Evolutionary conservation across 345 rosid species (phyloP), one percentile per base, ranked within the genome.

Genomic region (Passiflora organensis): DNA sequence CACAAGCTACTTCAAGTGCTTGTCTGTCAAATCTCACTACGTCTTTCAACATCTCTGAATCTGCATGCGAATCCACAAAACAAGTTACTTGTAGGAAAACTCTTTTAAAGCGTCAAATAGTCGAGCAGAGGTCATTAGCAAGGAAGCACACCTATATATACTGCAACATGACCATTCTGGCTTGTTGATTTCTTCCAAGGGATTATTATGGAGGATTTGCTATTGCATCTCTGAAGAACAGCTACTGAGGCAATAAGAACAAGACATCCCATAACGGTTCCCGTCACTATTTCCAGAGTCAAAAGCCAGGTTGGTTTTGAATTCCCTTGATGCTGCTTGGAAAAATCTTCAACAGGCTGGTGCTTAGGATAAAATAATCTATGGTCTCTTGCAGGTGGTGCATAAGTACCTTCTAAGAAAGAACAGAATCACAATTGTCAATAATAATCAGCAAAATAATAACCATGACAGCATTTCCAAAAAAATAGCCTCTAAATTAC

Each of bases 1-100:
- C 99, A 66, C 97, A 94, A 34, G 99, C 97, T 55, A 85, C 87
- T 79, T 94, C 99, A 55, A 94, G 96, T 60, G 87, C 97, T 75
- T 83, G 96, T 72, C 95, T 87, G 62, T 88, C 78, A 66, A 76
- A 85, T 76, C 86, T 89, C n/a, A 56, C 67, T 12, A 94, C 83
- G 54, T 82, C 87, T 60, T 89, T 89, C 73, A 93, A 78, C 73
- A 82, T 63, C 74, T 89, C 96, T 38, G 95, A 70, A 76, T 93
- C 99, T 93, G 86, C 39, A 42, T n/a, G 51, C 28, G 15, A 28
- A 59, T 14, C 10, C 46, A 25, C 21, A 4, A n/a, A 9, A 28
- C 1, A 15, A 43, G 14, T 47, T 23, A 4, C 2, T 62, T 48
- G 37, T 0, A 38, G 43, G 16, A 21, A 32, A 49, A 41, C 21